These are phyloP conservation scores for Calonectria ilicicola DNA, from an alignment of 2,329 filamentous ascomycete species.

Conservation along the genomic window DNA sequence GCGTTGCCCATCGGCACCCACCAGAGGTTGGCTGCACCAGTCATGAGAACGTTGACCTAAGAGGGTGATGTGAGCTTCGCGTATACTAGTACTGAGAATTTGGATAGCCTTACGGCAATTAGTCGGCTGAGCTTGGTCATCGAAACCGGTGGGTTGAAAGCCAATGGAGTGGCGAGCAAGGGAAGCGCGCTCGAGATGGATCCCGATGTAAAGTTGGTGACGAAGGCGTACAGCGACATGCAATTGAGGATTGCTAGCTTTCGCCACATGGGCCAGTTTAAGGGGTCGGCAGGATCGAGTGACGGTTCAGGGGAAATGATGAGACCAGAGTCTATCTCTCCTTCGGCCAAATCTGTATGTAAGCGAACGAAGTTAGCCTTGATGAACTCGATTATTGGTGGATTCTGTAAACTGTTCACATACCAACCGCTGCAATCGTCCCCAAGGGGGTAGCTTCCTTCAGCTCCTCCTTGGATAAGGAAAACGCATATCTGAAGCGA, in stretches of 20 bases:
- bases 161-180: constrained; percentile 42
- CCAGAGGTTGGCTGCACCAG: constrained; percentile 49
- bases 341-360: background rate
- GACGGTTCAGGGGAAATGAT: constrained; percentile 12
- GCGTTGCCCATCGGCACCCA: constrained; percentile 53
- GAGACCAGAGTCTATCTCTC: background rate
- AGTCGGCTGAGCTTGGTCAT: background rate
- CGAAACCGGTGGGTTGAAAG: constrained; percentile 30
- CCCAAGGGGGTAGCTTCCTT: background rate
- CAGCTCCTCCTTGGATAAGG: background rate
- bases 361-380: background rate
- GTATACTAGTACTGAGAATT: background rate
- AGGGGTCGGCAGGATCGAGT: constrained; percentile 49
- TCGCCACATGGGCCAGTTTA: constrained; percentile 50
- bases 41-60: constrained; percentile 48
- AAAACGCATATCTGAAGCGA: background rate
- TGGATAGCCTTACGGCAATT: constrained; percentile 42
- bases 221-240: constrained; percentile 49
- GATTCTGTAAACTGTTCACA: background rate
- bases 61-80: background rate
- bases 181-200: constrained; percentile 48
- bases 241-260: constrained; percentile 45
- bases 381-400: too few relatives aligned
- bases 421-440: background rate
- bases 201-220: constrained; percentile 48